Base-by-base conservation (phyloP, 495 filamentous ascomycete genomes). In the Xanthoparmelia taractica region DNA sequence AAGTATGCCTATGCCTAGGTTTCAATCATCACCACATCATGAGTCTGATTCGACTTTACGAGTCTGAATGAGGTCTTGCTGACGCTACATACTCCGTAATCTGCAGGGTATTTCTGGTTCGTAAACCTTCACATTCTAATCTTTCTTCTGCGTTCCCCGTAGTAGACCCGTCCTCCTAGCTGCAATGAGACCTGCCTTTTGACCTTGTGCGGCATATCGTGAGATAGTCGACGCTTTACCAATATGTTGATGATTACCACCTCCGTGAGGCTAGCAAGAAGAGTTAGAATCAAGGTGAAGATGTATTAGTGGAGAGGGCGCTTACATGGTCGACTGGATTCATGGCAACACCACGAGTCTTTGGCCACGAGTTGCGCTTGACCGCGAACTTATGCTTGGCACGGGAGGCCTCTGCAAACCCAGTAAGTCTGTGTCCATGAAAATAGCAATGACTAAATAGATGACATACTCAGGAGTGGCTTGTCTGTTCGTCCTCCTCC, bases 271-370 rank as follows among this genome's bases (percentile, higher is more conserved):
- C 84, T 87, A 65, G 73, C 75, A 57, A 70, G 62, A 68, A 48
- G 60, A 61, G 70, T 82, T 66, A 80, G 73, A 66, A 65, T 61
- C 43, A 25, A 10, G 17, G 27, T 52, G 4, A 31, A 50, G 0
- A 11, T 54, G 23, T 56, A 38, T 58, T 23, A 23, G 17, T 29
- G 50, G 56, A 61, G n/a, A 47, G 33, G 48, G 60, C 66, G 62
- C 84, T 80, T 85, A 87, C 84, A 88, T 97, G 94, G 82, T 98
- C 94, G 71, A 98, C 94, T 68, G 94, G 94, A 82, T 99, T 99
- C 94, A 99, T 99, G 78, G 94, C 94, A 85, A 99, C 94, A 95
- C 94, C 94, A 91, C 94, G 92, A 85, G 94, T 99, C 89, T 95
- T 97, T 78, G 95, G 94, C 94, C 95, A 97, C 73, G 85, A 90